Percentiles rank a stretch among this genome's conserved stretches.
These are phyloP conservation scores for Leccinum subrobustum DNA, from an alignment of 1,284 basidiomycete species.

Conservation along the genomic window DNA sequence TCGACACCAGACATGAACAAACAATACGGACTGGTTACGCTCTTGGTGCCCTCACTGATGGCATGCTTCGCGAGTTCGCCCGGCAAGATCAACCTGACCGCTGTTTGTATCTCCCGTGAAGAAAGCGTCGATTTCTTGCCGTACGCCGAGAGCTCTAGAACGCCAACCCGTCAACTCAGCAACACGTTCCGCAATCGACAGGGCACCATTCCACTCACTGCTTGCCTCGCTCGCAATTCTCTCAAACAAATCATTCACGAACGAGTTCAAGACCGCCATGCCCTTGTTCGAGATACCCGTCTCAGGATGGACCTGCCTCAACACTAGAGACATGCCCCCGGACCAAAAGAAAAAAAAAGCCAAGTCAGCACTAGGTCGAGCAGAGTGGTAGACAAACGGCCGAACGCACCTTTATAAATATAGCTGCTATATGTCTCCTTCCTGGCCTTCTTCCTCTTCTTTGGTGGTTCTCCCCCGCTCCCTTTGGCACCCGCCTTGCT, in stretches of 20 bases:
- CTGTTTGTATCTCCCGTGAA: conserved; percentile 76
- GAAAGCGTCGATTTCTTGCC: conserved; percentile 80
- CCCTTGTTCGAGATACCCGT: conserved; percentile 98
- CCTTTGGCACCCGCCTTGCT: background rate
- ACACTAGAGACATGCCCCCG: conserved; percentile 45
- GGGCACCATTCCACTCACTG: conserved; percentile 16
- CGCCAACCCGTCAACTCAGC: background rate
- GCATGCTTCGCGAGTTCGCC: conserved; percentile 64
- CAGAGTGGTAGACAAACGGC: background rate
- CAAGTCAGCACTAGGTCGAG: background rate
- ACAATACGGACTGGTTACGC: conserved; percentile 39
- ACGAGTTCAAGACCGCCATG: conserved; percentile 93
- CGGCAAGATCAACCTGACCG: conserved; percentile 76
- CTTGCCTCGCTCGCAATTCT: conserved; percentile 82
- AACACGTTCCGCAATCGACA: background rate
- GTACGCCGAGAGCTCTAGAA: conserved; percentile 67
- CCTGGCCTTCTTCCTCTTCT: conserved; percentile 33
- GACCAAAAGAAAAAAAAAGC: background rate
- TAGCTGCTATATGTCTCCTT: conserved; percentile 36
- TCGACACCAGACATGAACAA: background rate
- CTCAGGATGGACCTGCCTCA: conserved; percentile 94
- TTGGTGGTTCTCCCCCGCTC: conserved; percentile 24
- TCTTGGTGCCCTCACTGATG: conserved; percentile 63
- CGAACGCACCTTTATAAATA: conserved; percentile 34
- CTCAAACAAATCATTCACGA: conserved; percentile 93